Base-by-base conservation (phyloP, 805 yeast genomes). In the Candida sanyiensis region DNA sequence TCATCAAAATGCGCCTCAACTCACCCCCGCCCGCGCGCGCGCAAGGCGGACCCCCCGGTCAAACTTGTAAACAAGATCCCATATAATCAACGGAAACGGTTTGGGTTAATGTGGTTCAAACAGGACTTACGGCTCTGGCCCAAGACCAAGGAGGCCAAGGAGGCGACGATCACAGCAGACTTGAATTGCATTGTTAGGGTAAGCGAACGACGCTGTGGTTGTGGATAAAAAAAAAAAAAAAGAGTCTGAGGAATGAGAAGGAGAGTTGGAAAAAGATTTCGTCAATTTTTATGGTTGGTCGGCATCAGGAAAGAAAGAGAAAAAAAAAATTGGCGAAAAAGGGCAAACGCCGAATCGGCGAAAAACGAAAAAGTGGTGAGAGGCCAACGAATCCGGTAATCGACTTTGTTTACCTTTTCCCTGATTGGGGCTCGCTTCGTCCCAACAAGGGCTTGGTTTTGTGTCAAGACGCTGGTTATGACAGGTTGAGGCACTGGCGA, bases 181-280 rank as follows among this genome's bases (percentile, higher is more conserved):
- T 69, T 75, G 65, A 74, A 64, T 67, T 74, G 81, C 83, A 78
- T 77, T 44, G 28, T 47, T 9, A 18, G 9, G 23, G 16, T 15
- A 27, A 19, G 23, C 28, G 10, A n/a, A 23, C 16, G 33, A 28
- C 19, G 20, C 28, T 38, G n/a, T 20, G 13, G 32, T 22, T 26
- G 21, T 28, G 24, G 24, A 24, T 28, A 15, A 12, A n/a, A 16
- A 19, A 34, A 30, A 21, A 33, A 36, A 29, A 16, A 28, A 20
- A 19, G 22, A 20, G 15, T 9, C 32, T 31, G 33, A n/a, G n/a
- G n/a, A n/a, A n/a, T n/a, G 31, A 17, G 18, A 20, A 22, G 13
- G 23, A 13, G 25, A 21, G 17, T 17, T 18, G 22, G 28, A 34
- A 29, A 9, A 27, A n/a, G n/a, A 13, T 35, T 11, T 6, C 29